Evolutionary conservation across 306 rosid species (phyloP).

Genomic region (Boehmeria nivea): DNA sequence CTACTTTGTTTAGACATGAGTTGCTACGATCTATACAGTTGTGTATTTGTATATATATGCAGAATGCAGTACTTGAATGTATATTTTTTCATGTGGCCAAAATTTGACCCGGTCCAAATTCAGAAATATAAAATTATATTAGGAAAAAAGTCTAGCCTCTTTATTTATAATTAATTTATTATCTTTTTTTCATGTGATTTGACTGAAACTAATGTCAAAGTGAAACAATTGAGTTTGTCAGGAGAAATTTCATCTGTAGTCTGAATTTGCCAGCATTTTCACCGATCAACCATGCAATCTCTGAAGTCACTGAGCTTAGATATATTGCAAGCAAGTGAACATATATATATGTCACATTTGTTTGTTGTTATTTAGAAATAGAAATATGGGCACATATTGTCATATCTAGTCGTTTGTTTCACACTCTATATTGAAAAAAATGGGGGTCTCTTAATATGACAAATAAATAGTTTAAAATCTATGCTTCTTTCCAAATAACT

Average conservation of each 20-base stretch:
- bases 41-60: too few species aligned
- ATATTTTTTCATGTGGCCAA: slow-evolving; percentile 7
- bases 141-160: slow-evolving; percentile 6
- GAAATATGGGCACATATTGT: neutral
- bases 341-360: neutral
- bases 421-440: neutral
- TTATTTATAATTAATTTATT: slow-evolving; percentile 7
- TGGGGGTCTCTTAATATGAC: slow-evolving; percentile 13
- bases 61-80: too few species aligned
- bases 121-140: neutral
- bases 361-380: neutral
- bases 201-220: slow-evolving; percentile 14
- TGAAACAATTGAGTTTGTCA: slow-evolving; percentile 14
- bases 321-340: neutral
- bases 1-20: too few species aligned
- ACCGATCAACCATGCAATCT: slow-evolving; percentile 8
- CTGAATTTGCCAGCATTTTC: slow-evolving; percentile 8
- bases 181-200: neutral
- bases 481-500: neutral
- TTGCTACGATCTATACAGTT: too few species aligned
- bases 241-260: slow-evolving; percentile 1
- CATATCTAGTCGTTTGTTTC: neutral
- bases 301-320: slow-evolving; percentile 3
- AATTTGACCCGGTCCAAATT: neutral
- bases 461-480: slow-evolving; percentile 9